Conservation (phyloP, 441 rosid genomes). For the Gossypium davidsonii region DNA sequence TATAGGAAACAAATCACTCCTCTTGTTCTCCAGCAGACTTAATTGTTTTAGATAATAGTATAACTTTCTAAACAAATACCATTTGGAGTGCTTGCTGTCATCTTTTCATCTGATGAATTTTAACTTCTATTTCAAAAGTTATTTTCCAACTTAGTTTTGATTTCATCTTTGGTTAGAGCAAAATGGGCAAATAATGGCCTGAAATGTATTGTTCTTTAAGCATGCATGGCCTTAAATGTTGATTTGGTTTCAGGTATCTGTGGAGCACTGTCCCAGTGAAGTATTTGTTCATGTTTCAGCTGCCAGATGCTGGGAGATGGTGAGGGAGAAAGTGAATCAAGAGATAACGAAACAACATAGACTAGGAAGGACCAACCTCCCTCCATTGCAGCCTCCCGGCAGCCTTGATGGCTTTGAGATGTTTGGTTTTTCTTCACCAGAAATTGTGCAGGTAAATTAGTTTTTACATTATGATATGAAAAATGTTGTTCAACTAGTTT, state of each 20-base stretch:
- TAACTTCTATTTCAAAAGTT: background rate
- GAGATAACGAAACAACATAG: constrained; percentile 87
- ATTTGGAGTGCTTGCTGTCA: background rate
- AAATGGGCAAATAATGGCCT: background rate
- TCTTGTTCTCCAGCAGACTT: background rate
- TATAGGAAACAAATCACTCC: background rate
- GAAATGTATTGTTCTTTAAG: background rate
- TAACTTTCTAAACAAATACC: background rate
- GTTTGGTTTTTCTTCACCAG: constrained; percentile 95
- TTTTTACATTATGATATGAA: background rate
- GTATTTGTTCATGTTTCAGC: constrained; percentile 82
- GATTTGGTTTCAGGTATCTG: constrained; percentile 56
- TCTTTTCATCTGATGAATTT: background rate
- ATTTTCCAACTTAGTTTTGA: background rate
- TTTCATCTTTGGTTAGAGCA: background rate
- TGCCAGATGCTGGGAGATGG: constrained; percentile 97
- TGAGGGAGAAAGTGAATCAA: constrained; percentile 83
- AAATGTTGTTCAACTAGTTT: background rate
- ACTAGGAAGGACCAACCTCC: constrained; percentile 67
- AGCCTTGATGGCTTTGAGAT: constrained; percentile 96
- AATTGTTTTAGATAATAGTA: background rate
- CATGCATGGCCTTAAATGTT: constrained; percentile 4
- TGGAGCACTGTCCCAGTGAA: constrained; percentile 76
- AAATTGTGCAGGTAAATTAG: constrained; percentile 76
- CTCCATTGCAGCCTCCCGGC: constrained; percentile 93